Evolutionary conservation across 768 basidiomycete species (phyloP).

Genomic region (Suillus sp.): DNA sequence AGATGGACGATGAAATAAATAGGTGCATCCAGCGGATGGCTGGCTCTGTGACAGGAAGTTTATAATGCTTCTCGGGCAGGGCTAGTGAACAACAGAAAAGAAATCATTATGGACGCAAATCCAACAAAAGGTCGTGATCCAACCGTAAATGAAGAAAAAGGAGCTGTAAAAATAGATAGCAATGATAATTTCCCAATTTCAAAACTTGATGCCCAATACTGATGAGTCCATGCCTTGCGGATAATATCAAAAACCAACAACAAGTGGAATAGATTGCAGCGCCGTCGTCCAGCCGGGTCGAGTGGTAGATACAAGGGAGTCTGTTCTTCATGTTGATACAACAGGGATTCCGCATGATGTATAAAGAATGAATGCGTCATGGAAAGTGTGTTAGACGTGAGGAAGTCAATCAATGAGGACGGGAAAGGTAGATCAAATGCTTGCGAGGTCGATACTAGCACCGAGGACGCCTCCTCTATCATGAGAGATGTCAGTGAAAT

Average conservation of each 20-base stretch:
- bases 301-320: slow-evolving; percentile 35
- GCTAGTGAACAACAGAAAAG: neutral
- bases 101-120: neutral
- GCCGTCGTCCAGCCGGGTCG: slow-evolving; percentile 25
- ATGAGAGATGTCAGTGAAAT: slow-evolving; percentile 27
- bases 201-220: slow-evolving; percentile 13
- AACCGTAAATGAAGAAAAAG: slow-evolving; percentile 2
- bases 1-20: slow-evolving; percentile 4
- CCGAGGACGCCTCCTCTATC: slow-evolving; percentile 31
- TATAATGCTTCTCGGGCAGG: neutral
- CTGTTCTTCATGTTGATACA: slow-evolving; percentile 36
- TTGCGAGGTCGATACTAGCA: slow-evolving; percentile 35
- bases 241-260: slow-evolving; percentile 31
- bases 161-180: slow-evolving; percentile 8
- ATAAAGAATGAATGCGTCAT: slow-evolving; percentile 29
- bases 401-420: slow-evolving; percentile 18
- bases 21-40: neutral
- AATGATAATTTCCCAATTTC: slow-evolving; percentile 14
- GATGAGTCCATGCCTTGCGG: slow-evolving; percentile 25
- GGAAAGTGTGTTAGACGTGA: slow-evolving; percentile 17
- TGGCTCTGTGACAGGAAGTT: neutral
- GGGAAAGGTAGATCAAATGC: slow-evolving; percentile 20
- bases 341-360: slow-evolving; percentile 22
- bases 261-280: slow-evolving; percentile 30
- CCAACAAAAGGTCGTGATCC: neutral